Conservation (phyloP, 2,329 filamentous ascomycete species). For the Neofusicoccum laricinum region DNA sequence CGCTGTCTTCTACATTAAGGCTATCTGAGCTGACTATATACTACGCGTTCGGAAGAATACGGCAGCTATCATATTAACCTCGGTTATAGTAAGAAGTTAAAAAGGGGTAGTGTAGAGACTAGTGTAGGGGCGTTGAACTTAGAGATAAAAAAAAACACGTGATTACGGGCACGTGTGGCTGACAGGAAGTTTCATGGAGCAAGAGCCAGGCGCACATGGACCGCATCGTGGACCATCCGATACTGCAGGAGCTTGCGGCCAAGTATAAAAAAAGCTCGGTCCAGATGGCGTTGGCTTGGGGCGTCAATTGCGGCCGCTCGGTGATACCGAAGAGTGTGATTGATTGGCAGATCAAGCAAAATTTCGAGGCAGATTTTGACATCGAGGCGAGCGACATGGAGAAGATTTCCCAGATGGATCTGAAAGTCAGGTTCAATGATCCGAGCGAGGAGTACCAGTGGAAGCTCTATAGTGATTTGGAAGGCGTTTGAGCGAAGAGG, state of each 20-base stretch:
- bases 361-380: constrained; percentile 52
- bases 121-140: no score
- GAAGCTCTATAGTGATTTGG: constrained; percentile 58
- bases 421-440: constrained; percentile 63
- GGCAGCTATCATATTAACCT: no score
- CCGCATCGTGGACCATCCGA: not conserved
- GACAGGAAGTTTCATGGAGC: not conserved
- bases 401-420: constrained; percentile 48
- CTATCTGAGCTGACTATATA: no score
- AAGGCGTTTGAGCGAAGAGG: constrained; percentile 37
- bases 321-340: constrained; percentile 54
- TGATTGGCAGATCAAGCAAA: constrained; percentile 29
- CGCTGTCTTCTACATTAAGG: no score
- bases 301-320: constrained; percentile 48
- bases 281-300: constrained; percentile 56
- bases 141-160: no score
- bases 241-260: not conserved
- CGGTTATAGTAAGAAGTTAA: no score
- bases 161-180: no score
- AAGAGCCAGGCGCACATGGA: not conserved
- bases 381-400: constrained; percentile 55
- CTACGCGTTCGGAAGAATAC: no score
- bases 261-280: constrained; percentile 51
- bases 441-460: constrained; percentile 55
- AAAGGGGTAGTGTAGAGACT: no score